These are phyloP conservation scores for Sinapis alba DNA, from an alignment of 441 rosid genomes.

Conservation along the genomic window DNA sequence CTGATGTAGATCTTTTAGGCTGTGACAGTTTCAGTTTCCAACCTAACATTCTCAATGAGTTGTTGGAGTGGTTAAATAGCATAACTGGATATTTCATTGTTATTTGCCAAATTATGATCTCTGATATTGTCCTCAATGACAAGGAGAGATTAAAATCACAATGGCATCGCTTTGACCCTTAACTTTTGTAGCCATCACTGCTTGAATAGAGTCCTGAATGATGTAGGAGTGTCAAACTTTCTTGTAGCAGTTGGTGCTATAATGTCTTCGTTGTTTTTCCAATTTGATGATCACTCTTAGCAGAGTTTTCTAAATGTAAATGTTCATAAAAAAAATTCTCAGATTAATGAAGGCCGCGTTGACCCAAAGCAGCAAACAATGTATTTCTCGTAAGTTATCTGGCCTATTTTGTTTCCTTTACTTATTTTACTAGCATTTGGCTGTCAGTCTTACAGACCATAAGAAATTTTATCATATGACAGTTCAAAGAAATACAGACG, in stretches of 20 bases:
- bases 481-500: conserved; percentile 79
- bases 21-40: conserved; percentile 11
- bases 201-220: background rate
- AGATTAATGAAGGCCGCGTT: conserved; percentile 77
- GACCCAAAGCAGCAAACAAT: conserved; percentile 97
- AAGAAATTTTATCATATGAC: conserved; percentile 24
- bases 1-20: conserved; percentile 19
- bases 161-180: conserved; percentile 3
- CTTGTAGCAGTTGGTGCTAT: too few species aligned
- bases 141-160: background rate
- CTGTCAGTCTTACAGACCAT: conserved; percentile 15
- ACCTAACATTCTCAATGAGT: background rate
- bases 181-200: conserved; percentile 15
- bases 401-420: conserved; percentile 21
- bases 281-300: conserved; percentile 7
- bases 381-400: conserved; percentile 66
- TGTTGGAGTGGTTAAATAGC: conserved; percentile 16
- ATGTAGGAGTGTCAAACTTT: conserved; percentile 9
- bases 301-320: conserved; percentile 16
- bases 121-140: conserved; percentile 2
- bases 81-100: conserved; percentile 20
- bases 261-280: background rate
- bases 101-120: conserved; percentile 4
- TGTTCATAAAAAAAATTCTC: conserved; percentile 31
- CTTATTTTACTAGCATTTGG: conserved; percentile 23